These are phyloP conservation scores for Russula olivacea DNA, from an alignment of 768 basidiomycete species.

Conservation along the genomic window DNA sequence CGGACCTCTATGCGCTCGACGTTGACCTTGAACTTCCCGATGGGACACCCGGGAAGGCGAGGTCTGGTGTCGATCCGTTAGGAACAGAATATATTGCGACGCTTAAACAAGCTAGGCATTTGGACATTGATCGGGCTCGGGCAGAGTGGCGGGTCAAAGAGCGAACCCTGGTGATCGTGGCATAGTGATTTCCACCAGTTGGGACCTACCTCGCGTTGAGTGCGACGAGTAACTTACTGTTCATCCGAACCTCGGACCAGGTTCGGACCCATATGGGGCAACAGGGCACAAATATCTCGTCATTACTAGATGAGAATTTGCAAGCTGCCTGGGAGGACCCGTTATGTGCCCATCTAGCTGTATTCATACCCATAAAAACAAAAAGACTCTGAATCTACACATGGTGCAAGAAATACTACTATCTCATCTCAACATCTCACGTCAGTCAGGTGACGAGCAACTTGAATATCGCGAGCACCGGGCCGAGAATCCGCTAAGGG, in stretches of 20 bases:
- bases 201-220: not conserved
- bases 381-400: not conserved
- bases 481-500: too few species aligned
- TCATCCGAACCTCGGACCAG: not conserved
- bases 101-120: conserved; percentile 52
- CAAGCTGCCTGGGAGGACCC: not conserved
- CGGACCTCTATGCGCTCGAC: conserved; percentile 46
- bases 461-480: too few species aligned
- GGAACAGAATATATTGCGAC: conserved; percentile 35
- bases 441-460: too few species aligned
- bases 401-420: not conserved
- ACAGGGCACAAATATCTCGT: not conserved
- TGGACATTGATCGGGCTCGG: conserved; percentile 55
- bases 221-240: not conserved
- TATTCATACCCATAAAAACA: not conserved
- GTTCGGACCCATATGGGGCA: too few species aligned
- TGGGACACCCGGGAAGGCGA: conserved; percentile 40
- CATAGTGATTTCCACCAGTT: conserved; percentile 24
- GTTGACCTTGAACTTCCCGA: conserved; percentile 53
- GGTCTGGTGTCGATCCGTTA: conserved; percentile 22
- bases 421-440: too few species aligned
- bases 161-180: conserved; percentile 42
- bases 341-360: not conserved
- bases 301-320: not conserved
- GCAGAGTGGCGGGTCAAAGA: conserved; percentile 67